A percentile compares a stretch with the other conserved stretches of the same genome.
These are phyloP conservation scores for Mucor ambiguus DNA, from an alignment of 371 early-diverging fungal genomes.

Conservation along the genomic window DNA sequence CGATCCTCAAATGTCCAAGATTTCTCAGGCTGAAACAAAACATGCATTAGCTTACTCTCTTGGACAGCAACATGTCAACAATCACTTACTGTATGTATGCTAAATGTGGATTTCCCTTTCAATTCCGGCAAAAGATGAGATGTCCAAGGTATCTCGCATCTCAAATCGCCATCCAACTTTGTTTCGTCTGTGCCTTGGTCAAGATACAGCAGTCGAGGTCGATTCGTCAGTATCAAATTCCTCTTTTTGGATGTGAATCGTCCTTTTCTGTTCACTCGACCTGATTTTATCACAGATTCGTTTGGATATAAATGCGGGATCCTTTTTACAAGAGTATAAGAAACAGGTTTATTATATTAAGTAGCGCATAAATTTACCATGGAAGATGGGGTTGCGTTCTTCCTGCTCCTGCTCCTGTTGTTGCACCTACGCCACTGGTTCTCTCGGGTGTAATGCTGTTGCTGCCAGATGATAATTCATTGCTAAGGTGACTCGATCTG, in stretches of 20 bases:
- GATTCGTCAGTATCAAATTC: conserved; percentile 69
- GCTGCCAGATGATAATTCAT: conserved; percentile 6
- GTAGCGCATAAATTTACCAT: conserved; percentile 24
- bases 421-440: conserved; percentile 9
- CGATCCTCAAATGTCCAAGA: conserved; percentile 65
- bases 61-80: background rate
- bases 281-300: conserved; percentile 66
- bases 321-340: conserved; percentile 24
- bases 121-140: conserved; percentile 53
- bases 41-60: background rate
- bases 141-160: conserved; percentile 64
- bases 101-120: conserved; percentile 61
- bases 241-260: conserved; percentile 65
- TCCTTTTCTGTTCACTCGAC: conserved; percentile 57
- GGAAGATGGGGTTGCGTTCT: conserved; percentile 32
- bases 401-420: background rate
- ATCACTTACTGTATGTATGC: conserved; percentile 61
- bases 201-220: conserved; percentile 69
- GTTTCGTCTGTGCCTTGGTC: conserved; percentile 57
- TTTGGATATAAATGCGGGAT: conserved; percentile 56
- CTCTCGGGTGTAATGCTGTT: conserved; percentile 20
- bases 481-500: conserved; percentile 11
- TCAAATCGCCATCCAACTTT: conserved; percentile 37
- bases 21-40: conserved; percentile 48
- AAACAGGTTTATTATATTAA: background rate